Percentiles rank a stretch among this genome's conserved stretches.
These are phyloP conservation scores for Acanthamoeba royreba DNA, from an alignment of 208 protist species.

Conservation along the genomic window DNA sequence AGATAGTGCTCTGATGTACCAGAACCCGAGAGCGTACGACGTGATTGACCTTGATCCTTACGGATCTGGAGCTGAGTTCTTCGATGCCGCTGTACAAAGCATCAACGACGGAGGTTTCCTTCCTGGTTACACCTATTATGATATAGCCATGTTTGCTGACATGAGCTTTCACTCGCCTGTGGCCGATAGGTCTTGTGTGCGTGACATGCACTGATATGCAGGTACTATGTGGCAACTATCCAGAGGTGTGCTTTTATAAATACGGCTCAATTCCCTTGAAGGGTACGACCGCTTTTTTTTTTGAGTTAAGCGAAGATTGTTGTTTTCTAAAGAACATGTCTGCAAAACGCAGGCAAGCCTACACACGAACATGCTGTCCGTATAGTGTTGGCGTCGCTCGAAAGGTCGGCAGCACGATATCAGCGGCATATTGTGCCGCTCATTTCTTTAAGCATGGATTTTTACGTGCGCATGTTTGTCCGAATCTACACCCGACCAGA, in stretches of 20 bases:
- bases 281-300: not conserved
- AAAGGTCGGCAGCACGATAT: constrained; percentile 90
- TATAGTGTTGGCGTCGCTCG: constrained; percentile 92
- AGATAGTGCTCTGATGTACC: constrained; percentile 78
- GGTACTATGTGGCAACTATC: constrained; percentile 96
- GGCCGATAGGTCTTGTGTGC: constrained; percentile 87
- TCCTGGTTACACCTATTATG: not conserved
- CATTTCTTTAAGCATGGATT: constrained; percentile 96
- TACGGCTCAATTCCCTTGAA: constrained; percentile 93
- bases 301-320: not conserved
- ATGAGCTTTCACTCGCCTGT: not conserved
- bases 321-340: not conserved
- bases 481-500: constrained; percentile 73
- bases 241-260: constrained; percentile 96
- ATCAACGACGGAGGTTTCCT: constrained; percentile 91
- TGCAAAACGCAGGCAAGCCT: not conserved
- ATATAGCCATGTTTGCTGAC: not conserved
- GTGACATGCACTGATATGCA: constrained; percentile 98
- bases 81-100: constrained; percentile 94
- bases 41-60: constrained; percentile 99
- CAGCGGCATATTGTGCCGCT: constrained; percentile 95
- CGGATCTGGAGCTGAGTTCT: constrained; percentile 94
- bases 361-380: constrained; percentile 94
- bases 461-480: constrained; percentile 99
- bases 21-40: constrained; percentile 88